Conservation (phyloP, 1,284 basidiomycete genomes). For the Tylopilus sp. region DNA sequence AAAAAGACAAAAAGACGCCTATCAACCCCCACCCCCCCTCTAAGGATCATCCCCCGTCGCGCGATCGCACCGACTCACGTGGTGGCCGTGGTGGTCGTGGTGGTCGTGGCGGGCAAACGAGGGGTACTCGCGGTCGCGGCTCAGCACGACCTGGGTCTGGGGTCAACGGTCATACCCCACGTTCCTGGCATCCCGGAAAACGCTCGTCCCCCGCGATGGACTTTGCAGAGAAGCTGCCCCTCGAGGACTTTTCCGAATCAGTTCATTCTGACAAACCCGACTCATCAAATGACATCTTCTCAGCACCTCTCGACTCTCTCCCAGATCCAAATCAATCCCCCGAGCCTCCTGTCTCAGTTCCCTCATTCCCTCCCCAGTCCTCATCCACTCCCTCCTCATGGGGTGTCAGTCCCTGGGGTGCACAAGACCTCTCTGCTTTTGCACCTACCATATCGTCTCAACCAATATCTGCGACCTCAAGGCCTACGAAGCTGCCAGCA, state of each 20-base stretch:
- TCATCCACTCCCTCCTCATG: slow-evolving; percentile 22
- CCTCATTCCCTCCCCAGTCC: slow-evolving; percentile 5
- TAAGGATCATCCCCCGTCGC: slow-evolving; percentile 45
- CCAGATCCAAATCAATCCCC: slow-evolving; percentile 5
- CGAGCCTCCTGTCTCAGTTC: slow-evolving; percentile 17
- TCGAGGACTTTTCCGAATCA: slow-evolving; percentile 21
- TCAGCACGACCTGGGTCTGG: slow-evolving; percentile 43
- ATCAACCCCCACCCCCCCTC: slow-evolving; percentile 32
- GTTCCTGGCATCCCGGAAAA: slow-evolving; percentile 25
- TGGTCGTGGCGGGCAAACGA: slow-evolving; percentile 56
- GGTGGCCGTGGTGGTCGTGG: slow-evolving; percentile 63
- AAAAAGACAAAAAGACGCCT: slow-evolving; percentile 77
- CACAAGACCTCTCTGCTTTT: slow-evolving; percentile 27
- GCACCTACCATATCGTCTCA: slow-evolving; percentile 23
- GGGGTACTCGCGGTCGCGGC: slow-evolving; percentile 58
- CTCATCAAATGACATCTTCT: slow-evolving; percentile 13
- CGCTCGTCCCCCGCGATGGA: slow-evolving; percentile 21
- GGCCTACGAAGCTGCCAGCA: slow-evolving; percentile 54
- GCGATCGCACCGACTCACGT: slow-evolving; percentile 56
- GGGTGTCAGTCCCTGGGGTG: slow-evolving; percentile 23
- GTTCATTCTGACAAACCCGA: slow-evolving; percentile 19
- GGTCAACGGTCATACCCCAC: slow-evolving; percentile 32
- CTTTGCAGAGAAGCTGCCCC: slow-evolving; percentile 12
- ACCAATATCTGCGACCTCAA: slow-evolving; percentile 25
- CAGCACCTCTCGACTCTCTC: slow-evolving; percentile 14